These are phyloP conservation scores for Penicillium chermesinum DNA, from an alignment of 495 filamentous ascomycete species.

Conservation along the genomic window DNA sequence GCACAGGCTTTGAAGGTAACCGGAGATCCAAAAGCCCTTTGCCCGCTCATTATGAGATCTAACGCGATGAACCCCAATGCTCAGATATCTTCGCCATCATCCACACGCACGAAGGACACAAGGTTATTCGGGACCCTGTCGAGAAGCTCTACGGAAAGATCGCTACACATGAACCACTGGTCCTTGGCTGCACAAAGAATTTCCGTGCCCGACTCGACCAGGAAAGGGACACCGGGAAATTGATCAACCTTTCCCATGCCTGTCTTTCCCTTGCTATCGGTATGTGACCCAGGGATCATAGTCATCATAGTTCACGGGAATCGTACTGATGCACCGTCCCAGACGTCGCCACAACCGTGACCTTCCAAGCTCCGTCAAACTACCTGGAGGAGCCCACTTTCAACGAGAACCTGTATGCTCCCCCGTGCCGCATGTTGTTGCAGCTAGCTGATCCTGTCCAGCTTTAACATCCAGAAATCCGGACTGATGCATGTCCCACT, in stretches of 20 bases:
- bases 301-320: not conserved
- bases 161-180: not conserved
- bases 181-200: not conserved
- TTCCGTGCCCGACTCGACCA: not conserved
- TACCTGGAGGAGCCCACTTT: not conserved
- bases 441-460: not conserved
- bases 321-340: not conserved
- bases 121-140: not conserved
- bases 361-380: not conserved
- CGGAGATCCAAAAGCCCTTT: not conserved
- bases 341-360: not conserved
- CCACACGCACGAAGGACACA: not conserved
- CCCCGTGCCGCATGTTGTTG: not conserved
- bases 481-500: constrained; percentile 1
- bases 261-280: not conserved
- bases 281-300: not conserved
- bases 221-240: not conserved
- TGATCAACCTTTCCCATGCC: not conserved
- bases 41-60: not conserved
- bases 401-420: not conserved
- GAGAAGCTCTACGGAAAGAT: not conserved
- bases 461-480: not conserved
- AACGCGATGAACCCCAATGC: too few relatives aligned
- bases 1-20: constrained; percentile 9
- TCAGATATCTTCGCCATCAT: not conserved